A percentile compares a stretch with the other conserved stretches of the same genome.
Conservation (phyloP, 2,329 filamentous ascomycete genomes). For the Scytalidium sp. region DNA sequence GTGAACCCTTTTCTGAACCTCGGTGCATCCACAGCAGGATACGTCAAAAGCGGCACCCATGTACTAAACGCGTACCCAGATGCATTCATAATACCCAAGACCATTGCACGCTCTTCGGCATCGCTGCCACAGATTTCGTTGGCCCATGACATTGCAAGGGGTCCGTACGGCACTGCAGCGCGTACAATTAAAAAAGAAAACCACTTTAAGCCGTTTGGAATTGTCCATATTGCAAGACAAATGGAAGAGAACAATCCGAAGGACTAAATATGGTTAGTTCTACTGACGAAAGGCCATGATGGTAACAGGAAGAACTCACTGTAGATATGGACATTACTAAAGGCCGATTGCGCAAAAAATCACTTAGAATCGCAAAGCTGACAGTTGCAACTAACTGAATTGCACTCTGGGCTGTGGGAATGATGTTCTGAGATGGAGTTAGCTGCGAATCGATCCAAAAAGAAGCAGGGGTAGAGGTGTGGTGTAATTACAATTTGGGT, state of each 20-base stretch:
- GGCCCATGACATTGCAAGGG: constrained; percentile 47
- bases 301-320: constrained; percentile 7
- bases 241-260: constrained; percentile 30
- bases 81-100: constrained; percentile 47
- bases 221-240: constrained; percentile 32
- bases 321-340: constrained; percentile 30
- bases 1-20: constrained; percentile 37
- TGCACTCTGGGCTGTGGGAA: constrained; percentile 44
- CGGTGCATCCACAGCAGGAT: constrained; percentile 31
- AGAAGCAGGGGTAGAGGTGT: not conserved
- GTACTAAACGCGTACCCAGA: constrained; percentile 41
- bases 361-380: constrained; percentile 50
- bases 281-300: not conserved
- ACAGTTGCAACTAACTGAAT: constrained; percentile 53
- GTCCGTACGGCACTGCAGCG: constrained; percentile 31
- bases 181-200: constrained; percentile 34
- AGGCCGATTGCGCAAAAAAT: constrained; percentile 36
- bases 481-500: constrained; percentile 39
- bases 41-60: constrained; percentile 37
- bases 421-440: constrained; percentile 36
- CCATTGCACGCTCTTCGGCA: constrained; percentile 45
- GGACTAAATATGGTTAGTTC: constrained; percentile 18
- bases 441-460: not conserved
- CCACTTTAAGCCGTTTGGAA: constrained; percentile 19
- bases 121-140: constrained; percentile 43